Conservation (phyloP, 345 rosid species). For the Gossypium turneri region DNA sequence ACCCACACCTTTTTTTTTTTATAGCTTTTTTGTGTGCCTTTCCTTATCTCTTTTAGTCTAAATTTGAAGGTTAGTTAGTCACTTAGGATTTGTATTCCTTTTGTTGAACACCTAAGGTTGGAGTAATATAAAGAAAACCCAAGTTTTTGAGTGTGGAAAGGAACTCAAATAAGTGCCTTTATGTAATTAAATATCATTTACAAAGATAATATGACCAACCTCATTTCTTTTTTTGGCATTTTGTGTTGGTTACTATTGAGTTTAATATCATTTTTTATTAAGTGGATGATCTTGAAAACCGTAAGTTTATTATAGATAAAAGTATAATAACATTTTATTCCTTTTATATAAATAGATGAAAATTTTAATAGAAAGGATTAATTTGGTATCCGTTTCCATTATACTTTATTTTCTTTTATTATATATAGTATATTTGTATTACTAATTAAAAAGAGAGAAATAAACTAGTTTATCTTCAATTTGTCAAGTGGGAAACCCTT, state of each 20-base stretch:
- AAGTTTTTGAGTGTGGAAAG: background rate
- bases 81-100: constrained; percentile 10
- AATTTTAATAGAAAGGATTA: no score
- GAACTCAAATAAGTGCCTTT: background rate
- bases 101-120: background rate
- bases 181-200: background rate
- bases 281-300: constrained; percentile 22
- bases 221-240: constrained; percentile 12
- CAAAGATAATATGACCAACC: constrained; percentile 8
- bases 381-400: no score
- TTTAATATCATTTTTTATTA: constrained; percentile 2
- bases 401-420: no score
- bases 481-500: constrained; percentile 17
- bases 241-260: constrained; percentile 9
- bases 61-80: background rate
- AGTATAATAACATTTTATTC: no score
- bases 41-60: background rate
- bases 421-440: no score
- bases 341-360: no score
- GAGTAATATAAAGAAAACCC: background rate
- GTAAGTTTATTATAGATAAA: no score
- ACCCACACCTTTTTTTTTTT: background rate
- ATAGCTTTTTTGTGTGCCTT: background rate
- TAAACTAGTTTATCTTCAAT: constrained; percentile 21
- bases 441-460: constrained; percentile 9